Evolutionary conservation across 495 filamentous ascomycete genomes (phyloP).

Genomic region (Tuber calosporum): DNA sequence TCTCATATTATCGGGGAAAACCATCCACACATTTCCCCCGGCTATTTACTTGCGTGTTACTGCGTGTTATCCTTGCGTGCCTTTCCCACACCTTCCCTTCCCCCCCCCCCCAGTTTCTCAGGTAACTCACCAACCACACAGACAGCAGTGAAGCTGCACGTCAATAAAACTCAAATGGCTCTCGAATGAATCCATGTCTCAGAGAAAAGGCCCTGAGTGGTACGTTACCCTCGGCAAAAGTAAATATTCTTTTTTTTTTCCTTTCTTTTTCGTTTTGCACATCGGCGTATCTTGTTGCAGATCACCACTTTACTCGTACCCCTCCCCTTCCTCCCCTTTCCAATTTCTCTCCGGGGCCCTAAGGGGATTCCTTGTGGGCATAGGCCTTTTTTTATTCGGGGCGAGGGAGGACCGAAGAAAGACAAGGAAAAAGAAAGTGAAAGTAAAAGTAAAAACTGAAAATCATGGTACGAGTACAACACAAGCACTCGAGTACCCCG

Average conservation of each 20-base stretch:
- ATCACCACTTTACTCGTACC: slow-evolving; percentile 20
- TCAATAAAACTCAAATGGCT: slow-evolving; percentile 35
- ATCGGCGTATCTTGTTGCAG: slow-evolving; percentile 30
- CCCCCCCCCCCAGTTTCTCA: slow-evolving; percentile 27
- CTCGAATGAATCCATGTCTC: slow-evolving; percentile 31
- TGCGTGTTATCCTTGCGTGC: slow-evolving; percentile 25
- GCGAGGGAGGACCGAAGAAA: slow-evolving; percentile 10
- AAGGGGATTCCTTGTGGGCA: neutral
- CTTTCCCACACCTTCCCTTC: slow-evolving; percentile 30
- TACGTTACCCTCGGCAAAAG: slow-evolving; percentile 13
- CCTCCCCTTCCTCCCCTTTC: slow-evolving; percentile 12
- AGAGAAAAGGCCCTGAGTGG: slow-evolving; percentile 20
- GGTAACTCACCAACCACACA: slow-evolving; percentile 24
- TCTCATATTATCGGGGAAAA: slow-evolving; percentile 32
- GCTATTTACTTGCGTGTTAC: slow-evolving; percentile 24
- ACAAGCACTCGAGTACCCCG: too few relatives aligned
- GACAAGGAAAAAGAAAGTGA: slow-evolving; percentile 12
- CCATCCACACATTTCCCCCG: slow-evolving; percentile 29
- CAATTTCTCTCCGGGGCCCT: slow-evolving; percentile 7
- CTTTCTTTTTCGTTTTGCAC: slow-evolving; percentile 30
- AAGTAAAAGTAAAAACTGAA: slow-evolving; percentile 3
- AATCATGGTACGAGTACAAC: too few relatives aligned
- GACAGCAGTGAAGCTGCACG: slow-evolving; percentile 25
- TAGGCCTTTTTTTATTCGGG: neutral
- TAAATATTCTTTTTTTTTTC: slow-evolving; percentile 10